These are phyloP conservation scores for Aspergillus brasiliensis DNA, from an alignment of 2,329 filamentous ascomycete species.

Conservation along the genomic window DNA sequence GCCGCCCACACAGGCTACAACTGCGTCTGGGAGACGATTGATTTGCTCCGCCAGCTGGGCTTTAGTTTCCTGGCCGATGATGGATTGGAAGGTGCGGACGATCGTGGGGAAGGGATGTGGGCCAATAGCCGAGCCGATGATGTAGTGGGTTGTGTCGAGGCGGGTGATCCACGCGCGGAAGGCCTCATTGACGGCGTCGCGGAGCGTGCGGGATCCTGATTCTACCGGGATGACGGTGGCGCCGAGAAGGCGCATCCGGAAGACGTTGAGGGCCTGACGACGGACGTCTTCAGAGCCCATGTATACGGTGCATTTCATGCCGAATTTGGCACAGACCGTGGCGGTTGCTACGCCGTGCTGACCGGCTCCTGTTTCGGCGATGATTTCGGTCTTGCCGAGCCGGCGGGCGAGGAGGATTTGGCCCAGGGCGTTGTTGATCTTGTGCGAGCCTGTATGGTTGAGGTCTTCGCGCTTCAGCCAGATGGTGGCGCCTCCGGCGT, in stretches of 20 bases:
- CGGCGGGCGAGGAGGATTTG: conserved; percentile 85
- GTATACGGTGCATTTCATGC: conserved; percentile 94
- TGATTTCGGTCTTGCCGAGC: conserved; percentile 92
- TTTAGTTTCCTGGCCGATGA: conserved; percentile 92
- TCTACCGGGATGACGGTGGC: conserved; percentile 88
- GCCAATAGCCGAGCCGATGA: conserved; percentile 92
- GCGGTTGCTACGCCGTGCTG: conserved; percentile 96
- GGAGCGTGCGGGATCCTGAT: conserved; percentile 74
- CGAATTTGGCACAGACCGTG: conserved; percentile 94
- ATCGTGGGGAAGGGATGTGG: conserved; percentile 97
- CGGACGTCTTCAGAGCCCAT: conserved; percentile 97
- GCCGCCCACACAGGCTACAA: conserved; percentile 94
- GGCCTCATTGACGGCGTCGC: conserved; percentile 89
- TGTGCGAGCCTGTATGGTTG: conserved; percentile 95
- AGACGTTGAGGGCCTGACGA: conserved; percentile 90
- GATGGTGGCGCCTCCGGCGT: conserved; percentile 88
- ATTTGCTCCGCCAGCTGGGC: conserved; percentile 77
- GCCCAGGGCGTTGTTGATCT: conserved; percentile 96
- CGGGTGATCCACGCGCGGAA: conserved; percentile 86
- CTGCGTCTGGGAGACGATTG: conserved; percentile 85
- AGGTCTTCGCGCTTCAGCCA: conserved; percentile 97
- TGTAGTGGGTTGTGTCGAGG: conserved; percentile 91
- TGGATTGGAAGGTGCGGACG: conserved; percentile 93
- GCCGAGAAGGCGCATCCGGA: conserved; percentile 91
- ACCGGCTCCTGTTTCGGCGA: conserved; percentile 93